Evolutionary conservation across 139 green algal genomes (phyloP).

Genomic region (Pseudopediastrum boryanum): DNA sequence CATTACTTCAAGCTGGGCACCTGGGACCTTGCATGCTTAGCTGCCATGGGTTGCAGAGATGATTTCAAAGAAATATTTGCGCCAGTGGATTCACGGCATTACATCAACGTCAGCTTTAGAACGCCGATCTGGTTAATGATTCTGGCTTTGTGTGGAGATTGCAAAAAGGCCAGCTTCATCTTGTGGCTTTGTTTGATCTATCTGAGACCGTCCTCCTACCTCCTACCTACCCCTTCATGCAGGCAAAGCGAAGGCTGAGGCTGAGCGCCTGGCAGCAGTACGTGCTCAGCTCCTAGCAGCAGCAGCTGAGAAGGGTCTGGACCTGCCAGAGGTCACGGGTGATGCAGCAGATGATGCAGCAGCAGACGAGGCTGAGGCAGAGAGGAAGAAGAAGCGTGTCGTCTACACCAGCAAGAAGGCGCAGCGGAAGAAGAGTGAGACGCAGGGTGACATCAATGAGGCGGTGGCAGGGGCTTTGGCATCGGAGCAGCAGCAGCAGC

Average conservation of each 20-base stretch:
- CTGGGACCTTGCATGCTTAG: too few relatives aligned
- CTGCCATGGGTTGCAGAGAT: too few relatives aligned
- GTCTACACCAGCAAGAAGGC: slow-evolving; percentile 68
- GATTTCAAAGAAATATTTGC: too few relatives aligned
- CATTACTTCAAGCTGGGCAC: too few relatives aligned
- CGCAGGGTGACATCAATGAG: not conserved
- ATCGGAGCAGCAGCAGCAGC: slow-evolving; percentile 8
- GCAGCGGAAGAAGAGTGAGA: slow-evolving; percentile 59
- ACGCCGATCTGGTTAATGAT: too few relatives aligned
- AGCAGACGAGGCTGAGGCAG: slow-evolving; percentile 52
- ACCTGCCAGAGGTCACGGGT: not conserved
- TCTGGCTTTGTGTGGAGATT: too few relatives aligned
- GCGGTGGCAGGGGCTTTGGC: slow-evolving; percentile 11
- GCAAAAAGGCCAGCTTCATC: too few relatives aligned
- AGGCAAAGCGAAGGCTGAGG: slow-evolving; percentile 94
- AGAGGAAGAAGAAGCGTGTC: slow-evolving; percentile 75
- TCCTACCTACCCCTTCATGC: too few relatives aligned
- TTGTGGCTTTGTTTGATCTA: too few relatives aligned
- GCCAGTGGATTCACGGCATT: too few relatives aligned
- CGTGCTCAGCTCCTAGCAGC: slow-evolving; percentile 85
- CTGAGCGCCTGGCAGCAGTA: slow-evolving; percentile 80
- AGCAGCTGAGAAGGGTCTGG: slow-evolving; percentile 64
- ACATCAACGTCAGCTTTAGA: too few relatives aligned
- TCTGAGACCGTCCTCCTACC: too few relatives aligned
- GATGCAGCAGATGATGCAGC: slow-evolving; percentile 31